Evolutionary conservation across 2,329 filamentous ascomycete genomes (phyloP).

Genomic region (Penicillium sp.): DNA sequence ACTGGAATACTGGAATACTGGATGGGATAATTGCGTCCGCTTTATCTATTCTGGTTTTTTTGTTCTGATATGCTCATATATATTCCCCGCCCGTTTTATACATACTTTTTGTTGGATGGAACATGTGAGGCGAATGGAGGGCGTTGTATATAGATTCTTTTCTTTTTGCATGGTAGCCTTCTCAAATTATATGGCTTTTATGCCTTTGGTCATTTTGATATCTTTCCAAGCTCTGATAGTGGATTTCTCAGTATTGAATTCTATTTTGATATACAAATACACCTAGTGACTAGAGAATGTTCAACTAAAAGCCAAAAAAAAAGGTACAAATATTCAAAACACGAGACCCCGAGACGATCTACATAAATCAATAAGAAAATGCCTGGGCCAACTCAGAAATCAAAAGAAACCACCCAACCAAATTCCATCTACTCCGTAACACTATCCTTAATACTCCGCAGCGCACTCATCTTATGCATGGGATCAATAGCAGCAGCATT

Average conservation of each 20-base stretch:
- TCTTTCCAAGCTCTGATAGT: not conserved
- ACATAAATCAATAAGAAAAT: not conserved
- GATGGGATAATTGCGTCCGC: slow-evolving; percentile 1
- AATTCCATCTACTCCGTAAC: slow-evolving; percentile 37
- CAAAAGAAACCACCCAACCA: not conserved
- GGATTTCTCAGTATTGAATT: not conserved
- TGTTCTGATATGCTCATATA: slow-evolving; percentile 3
- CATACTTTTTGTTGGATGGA: slow-evolving; percentile 7
- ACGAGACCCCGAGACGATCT: not conserved
- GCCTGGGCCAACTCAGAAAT: not conserved
- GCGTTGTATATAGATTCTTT: slow-evolving; percentile 9
- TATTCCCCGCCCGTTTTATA: slow-evolving; percentile 13
- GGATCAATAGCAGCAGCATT: slow-evolving; percentile 50
- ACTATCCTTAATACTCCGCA: slow-evolving; percentile 38
- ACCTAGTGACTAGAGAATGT: not conserved
- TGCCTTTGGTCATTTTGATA: not conserved
- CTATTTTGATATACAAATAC: not conserved
- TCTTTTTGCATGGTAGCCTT: slow-evolving; percentile 4
- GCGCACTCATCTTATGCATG: slow-evolving; percentile 35
- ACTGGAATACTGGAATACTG: slow-evolving; percentile 1
- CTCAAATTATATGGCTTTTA: not conserved
- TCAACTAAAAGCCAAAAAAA: not conserved
- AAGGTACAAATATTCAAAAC: not conserved
- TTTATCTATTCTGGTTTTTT: not conserved
- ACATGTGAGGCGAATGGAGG: slow-evolving; percentile 4